A percentile compares a stretch with the other conserved stretches of the same genome.
Conservation (phyloP, 2,329 filamentous ascomycete genomes). For the Colletotrichum aenigma region DNA sequence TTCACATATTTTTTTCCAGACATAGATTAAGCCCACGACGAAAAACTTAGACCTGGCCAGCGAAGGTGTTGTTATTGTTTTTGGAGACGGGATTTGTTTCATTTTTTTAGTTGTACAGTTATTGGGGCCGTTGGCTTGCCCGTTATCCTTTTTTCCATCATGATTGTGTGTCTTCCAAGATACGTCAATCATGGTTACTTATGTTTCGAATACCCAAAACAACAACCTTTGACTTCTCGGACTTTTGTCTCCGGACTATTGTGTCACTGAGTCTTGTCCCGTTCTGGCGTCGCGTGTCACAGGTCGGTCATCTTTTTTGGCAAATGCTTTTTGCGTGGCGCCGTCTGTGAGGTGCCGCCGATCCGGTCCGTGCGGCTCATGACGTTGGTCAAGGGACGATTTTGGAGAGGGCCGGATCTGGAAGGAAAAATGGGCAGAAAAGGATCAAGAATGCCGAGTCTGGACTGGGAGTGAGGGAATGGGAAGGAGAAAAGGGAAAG, state of each 20-base stretch:
- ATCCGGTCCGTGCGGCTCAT: not conserved
- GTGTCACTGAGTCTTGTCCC: not conserved
- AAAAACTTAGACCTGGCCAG: slow-evolving; percentile 12
- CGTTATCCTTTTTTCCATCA: not conserved
- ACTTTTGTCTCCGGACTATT: not conserved
- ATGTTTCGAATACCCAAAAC: not conserved
- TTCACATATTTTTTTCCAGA: not conserved
- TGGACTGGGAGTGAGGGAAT: not conserved
- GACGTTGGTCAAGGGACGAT: not conserved
- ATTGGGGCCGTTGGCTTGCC: not conserved
- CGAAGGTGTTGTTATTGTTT: slow-evolving; percentile 5
- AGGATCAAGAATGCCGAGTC: not conserved
- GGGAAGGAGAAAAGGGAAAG: not conserved
- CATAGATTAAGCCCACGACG: slow-evolving; percentile 4
- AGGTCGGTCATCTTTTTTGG: not conserved
- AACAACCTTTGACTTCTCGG: not conserved
- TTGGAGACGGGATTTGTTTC: not conserved
- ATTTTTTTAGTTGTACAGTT: not conserved
- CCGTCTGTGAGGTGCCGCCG: not conserved
- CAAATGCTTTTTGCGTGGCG: not conserved
- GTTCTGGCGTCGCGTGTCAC: not conserved
- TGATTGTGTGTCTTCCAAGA: not conserved
- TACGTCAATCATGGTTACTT: not conserved
- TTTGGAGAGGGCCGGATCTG: not conserved
- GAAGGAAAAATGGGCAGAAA: not conserved